These are phyloP conservation scores for Phalaenopsis hybrid DNA, from an alignment of 116 monocot genomes.

Conservation along the genomic window DNA sequence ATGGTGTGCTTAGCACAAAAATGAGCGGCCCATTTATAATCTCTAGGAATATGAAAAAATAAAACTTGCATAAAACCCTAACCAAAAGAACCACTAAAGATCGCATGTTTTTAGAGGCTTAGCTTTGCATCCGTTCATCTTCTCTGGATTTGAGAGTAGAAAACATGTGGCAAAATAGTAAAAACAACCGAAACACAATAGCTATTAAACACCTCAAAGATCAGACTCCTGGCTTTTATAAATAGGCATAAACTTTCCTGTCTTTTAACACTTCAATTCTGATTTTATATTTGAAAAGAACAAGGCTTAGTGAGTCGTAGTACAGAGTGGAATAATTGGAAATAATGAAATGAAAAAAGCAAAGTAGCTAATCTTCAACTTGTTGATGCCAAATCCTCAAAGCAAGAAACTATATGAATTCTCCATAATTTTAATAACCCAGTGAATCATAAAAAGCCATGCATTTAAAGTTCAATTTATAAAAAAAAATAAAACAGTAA, in stretches of 20 bases:
- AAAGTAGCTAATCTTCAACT: no score
- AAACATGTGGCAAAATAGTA: background rate
- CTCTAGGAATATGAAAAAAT: no score
- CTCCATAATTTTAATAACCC: background rate
- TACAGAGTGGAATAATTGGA: background rate
- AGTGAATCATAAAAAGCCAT: background rate
- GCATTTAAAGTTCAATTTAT: background rate
- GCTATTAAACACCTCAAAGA: background rate
- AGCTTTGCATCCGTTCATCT: background rate
- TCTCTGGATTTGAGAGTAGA: background rate
- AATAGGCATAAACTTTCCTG: background rate
- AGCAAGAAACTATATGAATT: background rate
- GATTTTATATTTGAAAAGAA: background rate
- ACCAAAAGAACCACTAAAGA: no score
- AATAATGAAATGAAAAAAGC: no score
- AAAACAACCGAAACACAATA: background rate
- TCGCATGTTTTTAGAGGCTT: background rate
- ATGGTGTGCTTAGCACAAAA: no score
- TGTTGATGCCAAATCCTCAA: background rate
- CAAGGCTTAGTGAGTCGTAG: background rate
- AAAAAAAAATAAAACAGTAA: background rate
- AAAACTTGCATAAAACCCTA: no score
- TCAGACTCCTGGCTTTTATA: background rate
- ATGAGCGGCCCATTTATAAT: no score
- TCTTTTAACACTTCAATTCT: background rate